These are phyloP conservation scores for Lipomyces yamanashiensis DNA, from an alignment of 805 yeast genomes.

Conservation along the genomic window DNA sequence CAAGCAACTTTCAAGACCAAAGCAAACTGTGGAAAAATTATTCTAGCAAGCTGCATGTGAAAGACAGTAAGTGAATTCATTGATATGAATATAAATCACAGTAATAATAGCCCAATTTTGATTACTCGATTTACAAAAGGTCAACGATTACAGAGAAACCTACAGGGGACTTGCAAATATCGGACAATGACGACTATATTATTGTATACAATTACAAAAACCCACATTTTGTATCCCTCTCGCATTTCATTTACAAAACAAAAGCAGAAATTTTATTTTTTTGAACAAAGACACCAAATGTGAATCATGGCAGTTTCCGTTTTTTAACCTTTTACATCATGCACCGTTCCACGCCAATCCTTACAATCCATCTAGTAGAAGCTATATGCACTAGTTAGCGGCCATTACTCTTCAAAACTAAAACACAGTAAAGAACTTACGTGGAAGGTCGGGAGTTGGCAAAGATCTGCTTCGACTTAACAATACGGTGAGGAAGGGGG, in stretches of 20 bases:
- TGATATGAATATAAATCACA: too few species aligned
- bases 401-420: background rate
- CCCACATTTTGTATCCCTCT: constrained; percentile 1
- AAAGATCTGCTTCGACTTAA: constrained; percentile 85
- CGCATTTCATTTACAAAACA: background rate
- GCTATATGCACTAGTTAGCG: background rate
- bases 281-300: constrained; percentile 12
- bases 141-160: background rate
- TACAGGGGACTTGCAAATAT: background rate
- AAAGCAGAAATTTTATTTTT: background rate
- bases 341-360: background rate
- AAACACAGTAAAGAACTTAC: constrained; percentile 4
- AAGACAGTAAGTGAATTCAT: too few species aligned
- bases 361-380: constrained; percentile 18
- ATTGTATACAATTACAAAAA: constrained; percentile 10
- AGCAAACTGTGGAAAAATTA: too few species aligned
- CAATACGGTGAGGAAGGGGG: constrained; percentile 99
- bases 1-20: too few species aligned
- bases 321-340: constrained; percentile 12
- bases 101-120: too few species aligned
- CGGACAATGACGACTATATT: constrained; percentile 8
- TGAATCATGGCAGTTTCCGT: constrained; percentile 10
- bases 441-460: constrained; percentile 95
- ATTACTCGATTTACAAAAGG: background rate
- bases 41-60: too few species aligned